Evolutionary conservation across 2,329 filamentous ascomycete species (phyloP).

Genomic region (Bimuria novae-zelandiae): DNA sequence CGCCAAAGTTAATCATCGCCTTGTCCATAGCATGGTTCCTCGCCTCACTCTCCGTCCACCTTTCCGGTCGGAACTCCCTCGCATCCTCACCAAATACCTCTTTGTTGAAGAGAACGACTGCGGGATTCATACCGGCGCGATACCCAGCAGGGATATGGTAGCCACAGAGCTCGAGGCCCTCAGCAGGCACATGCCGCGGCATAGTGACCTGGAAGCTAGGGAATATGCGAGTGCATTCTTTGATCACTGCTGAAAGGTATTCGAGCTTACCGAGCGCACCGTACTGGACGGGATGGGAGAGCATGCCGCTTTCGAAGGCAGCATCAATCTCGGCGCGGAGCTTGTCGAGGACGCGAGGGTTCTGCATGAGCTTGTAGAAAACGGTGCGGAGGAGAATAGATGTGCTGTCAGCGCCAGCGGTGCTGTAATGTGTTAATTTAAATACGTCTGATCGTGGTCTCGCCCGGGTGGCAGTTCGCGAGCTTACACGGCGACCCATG

Average conservation of each 20-base stretch:
- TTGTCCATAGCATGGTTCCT: slow-evolving; percentile 25
- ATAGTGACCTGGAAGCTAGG: slow-evolving; percentile 32
- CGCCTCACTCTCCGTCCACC: slow-evolving; percentile 48
- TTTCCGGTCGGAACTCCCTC: slow-evolving; percentile 49
- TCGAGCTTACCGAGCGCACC: slow-evolving; percentile 31
- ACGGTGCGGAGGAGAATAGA: slow-evolving; percentile 39
- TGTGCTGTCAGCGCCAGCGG: slow-evolving; percentile 44
- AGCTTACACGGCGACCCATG: slow-evolving; percentile 34
- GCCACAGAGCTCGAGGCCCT: slow-evolving; percentile 24
- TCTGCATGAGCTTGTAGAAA: slow-evolving; percentile 46
- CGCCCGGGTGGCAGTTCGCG: neutral
- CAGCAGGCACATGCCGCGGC: slow-evolving; percentile 23
- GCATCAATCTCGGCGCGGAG: slow-evolving; percentile 23
- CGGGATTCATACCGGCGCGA: slow-evolving; percentile 51
- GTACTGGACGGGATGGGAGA: slow-evolving; percentile 17
- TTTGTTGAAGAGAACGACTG: slow-evolving; percentile 49
- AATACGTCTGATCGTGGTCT: too few species aligned
- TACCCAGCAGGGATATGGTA: slow-evolving; percentile 43
- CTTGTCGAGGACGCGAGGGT: slow-evolving; percentile 22
- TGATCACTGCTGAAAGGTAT: slow-evolving; percentile 51
- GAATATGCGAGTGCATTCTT: slow-evolving; percentile 50
- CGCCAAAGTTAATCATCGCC: slow-evolving; percentile 45
- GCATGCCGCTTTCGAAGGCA: slow-evolving; percentile 10
- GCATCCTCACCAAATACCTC: slow-evolving; percentile 48
- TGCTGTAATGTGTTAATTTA: slow-evolving; percentile 11